Evolutionary conservation across 768 basidiomycete genomes (phyloP).

Genomic region (Lactarius akahatsu): DNA sequence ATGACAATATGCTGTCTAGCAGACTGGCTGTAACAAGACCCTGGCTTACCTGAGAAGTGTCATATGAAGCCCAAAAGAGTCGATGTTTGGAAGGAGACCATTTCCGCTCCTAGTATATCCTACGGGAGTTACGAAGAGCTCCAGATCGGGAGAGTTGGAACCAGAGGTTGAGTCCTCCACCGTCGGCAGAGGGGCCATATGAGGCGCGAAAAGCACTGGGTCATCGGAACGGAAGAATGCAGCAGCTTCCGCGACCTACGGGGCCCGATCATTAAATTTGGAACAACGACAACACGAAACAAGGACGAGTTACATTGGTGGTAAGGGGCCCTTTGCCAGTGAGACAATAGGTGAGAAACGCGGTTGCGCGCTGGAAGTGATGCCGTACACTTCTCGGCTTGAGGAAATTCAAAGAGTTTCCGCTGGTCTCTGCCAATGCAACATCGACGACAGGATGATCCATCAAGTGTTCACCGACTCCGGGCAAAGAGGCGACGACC

Average conservation of each 20-base stretch:
- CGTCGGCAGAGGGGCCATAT: constrained; percentile 1
- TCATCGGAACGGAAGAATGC: constrained; percentile 55
- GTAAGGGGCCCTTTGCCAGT: constrained; percentile 50
- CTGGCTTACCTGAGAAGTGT: constrained; percentile 36
- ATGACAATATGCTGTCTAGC: background rate
- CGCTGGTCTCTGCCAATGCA: constrained; percentile 51
- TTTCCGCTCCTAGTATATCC: constrained; percentile 30
- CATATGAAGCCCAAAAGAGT: constrained; percentile 34
- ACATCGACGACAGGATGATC: constrained; percentile 64
- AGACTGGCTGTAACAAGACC: background rate
- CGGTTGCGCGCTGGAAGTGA: constrained; percentile 23
- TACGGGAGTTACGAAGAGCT: constrained; percentile 35
- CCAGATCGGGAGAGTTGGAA: constrained; percentile 38
- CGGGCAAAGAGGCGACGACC: constrained; percentile 60
- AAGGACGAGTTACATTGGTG: constrained; percentile 46
- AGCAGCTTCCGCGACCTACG: constrained; percentile 45
- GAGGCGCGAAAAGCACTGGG: constrained; percentile 43
- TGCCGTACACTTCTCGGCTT: constrained; percentile 15
- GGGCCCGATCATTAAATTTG: background rate
- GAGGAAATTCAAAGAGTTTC: constrained; percentile 44
- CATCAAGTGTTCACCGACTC: constrained; percentile 69
- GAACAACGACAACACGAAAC: background rate
- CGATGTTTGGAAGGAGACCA: constrained; percentile 17
- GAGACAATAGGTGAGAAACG: constrained; percentile 44
- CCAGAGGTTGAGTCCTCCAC: constrained; percentile 38